A percentile compares a stretch with the other conserved stretches of the same genome.
These are phyloP conservation scores for Triticum aestivum DNA, from an alignment of 176 grass and related monocot genomes.

Conservation along the genomic window IWGSC_CS_RefSeq_v2.1 NC_057796.1:43477865-43478364, in stretches of 20 bases:
- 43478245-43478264: too few species aligned
- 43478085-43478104: not conserved
- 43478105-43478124: not conserved
- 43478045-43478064: not conserved
- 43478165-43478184: conserved; percentile 5
- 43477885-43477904: not conserved
- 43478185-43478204: not conserved
- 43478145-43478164: not conserved
- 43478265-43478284: not conserved
- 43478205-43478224: not conserved
- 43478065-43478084: not conserved
- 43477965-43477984: not conserved
- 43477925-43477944: not conserved
- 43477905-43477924: not conserved
- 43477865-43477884: not conserved
- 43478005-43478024: not conserved
- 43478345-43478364: not conserved
- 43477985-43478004: not conserved
- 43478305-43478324: not conserved
- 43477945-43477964: not conserved
- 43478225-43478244: not conserved
- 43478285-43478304: not conserved
- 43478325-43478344: not conserved
- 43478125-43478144: not conserved
- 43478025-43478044: not conserved